Base-by-base conservation (phyloP, 2,329 filamentous ascomycete species). In the Diplodia corticola region DNA sequence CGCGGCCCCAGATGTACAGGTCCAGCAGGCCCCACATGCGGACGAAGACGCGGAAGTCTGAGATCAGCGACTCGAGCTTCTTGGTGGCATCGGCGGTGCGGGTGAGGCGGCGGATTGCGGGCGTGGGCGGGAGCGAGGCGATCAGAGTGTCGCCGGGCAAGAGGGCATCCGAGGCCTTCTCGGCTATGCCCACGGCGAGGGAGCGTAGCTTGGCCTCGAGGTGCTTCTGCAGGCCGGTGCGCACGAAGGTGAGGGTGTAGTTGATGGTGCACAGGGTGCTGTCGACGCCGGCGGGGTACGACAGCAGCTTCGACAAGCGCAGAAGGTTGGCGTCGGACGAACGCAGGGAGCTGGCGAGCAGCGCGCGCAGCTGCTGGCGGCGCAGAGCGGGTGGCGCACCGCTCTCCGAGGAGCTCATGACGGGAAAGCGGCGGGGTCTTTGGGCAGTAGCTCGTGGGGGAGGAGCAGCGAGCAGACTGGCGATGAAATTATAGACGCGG, bases 21-120 rank as follows among this genome's bases (percentile, higher is more conserved):
- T 88, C 88, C 74, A 97, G 72, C 72, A 93, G 75, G 0, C 88
- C 89, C 89, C 91, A 96, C 33, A 97, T 83, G 0, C 93, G 85
- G 69, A 86, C 80, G 75, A 93, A 91, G 67, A 88, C 89, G 68
- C 91, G 84, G 68, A 88, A 86, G 74, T 95, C 91, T 70, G 84
- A 84, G 54, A 95, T 82, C 63, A 94, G 80, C 37, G 79, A 83
- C 20, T 88, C 86, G 15, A 96, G 82, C 15, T 78, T 74, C 67
- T 78, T 80, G 6, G 76, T 72, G 15, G 73, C 71, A 1, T 71
- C 72, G 4, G 75, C 73, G 0, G 72, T 68, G 26, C 76, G 72
- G 4, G 73, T 75, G 20, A 80, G 73, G 33, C 75, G 68, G 33
- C 73, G 73, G 5, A 74, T 76, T 60, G 68, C 60, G 2, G 69